phyloP scores from a whole-genome alignment of 192 early-diverging fungal species.

The Gryganskiella cystojenkinii region DNA sequence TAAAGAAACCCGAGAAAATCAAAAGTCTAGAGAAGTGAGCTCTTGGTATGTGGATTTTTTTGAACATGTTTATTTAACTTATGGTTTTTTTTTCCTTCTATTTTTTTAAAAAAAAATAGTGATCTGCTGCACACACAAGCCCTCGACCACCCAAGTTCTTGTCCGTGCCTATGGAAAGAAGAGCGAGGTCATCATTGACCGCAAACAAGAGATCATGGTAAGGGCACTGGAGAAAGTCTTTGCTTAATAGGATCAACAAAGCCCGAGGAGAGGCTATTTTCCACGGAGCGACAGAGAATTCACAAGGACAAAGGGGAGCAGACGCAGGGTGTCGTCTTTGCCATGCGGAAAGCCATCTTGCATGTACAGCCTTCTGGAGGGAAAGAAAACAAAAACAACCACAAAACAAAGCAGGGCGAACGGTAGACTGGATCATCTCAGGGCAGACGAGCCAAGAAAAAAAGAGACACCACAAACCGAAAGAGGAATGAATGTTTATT shows the following conservation, averaged over 20 bases:
- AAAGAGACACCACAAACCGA: too few relatives aligned
- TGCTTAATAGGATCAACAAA: too few relatives aligned
- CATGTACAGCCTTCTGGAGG: too few relatives aligned
- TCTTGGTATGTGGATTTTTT: neutral
- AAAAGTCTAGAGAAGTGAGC: neutral
- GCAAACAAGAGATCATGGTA: constrained; percentile 88
- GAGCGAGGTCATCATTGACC: constrained; percentile 89
- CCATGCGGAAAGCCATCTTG: too few relatives aligned
- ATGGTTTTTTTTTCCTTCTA: neutral
- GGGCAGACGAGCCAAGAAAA: too few relatives aligned
- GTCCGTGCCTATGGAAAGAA: constrained; percentile 91
- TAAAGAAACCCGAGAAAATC: constrained; percentile 32
- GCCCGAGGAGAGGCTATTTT: too few relatives aligned
- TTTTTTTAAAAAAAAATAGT: constrained; percentile 62
- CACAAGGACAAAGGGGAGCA: too few relatives aligned
- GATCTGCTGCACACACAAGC: constrained; percentile 75
- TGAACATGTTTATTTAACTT: neutral
- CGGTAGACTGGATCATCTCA: neutral
- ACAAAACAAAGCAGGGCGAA: neutral
- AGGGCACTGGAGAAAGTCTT: constrained; percentile 27
- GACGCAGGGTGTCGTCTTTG: too few relatives aligned
- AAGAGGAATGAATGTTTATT: too few relatives aligned
- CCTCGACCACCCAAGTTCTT: constrained; percentile 70
- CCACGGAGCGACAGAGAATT: too few relatives aligned
- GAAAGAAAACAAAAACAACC: neutral